These are phyloP conservation scores for Gloeopeniophorella convolvens DNA, from an alignment of 768 basidiomycete genomes.

Conservation along the genomic window DNA sequence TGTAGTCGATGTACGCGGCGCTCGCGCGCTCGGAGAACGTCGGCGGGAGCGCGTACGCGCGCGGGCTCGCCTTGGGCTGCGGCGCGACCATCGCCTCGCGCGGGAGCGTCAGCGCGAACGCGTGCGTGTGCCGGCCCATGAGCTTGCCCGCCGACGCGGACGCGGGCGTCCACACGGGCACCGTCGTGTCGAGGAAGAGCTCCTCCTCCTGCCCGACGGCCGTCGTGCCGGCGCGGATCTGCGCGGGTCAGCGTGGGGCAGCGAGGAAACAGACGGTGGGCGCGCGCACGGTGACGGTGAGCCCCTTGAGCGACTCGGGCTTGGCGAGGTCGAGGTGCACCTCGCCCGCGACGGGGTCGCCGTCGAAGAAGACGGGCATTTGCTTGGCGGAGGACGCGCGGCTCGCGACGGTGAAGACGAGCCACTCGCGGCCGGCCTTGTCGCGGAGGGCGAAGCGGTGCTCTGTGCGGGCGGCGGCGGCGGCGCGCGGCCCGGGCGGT, in stretches of 20 bases:
- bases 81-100: background rate
- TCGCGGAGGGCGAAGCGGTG: slow-evolving; percentile 6
- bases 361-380: slow-evolving; percentile 8
- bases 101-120: slow-evolving; percentile 14
- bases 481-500: background rate
- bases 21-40: slow-evolving; percentile 37
- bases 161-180: slow-evolving; percentile 9
- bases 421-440: slow-evolving; percentile 2
- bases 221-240: slow-evolving; percentile 13
- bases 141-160: slow-evolving; percentile 3
- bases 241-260: background rate
- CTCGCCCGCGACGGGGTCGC: slow-evolving; percentile 13
- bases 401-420: slow-evolving; percentile 11
- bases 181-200: slow-evolving; percentile 8
- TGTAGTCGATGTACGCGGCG: slow-evolving; percentile 52
- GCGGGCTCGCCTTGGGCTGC: background rate
- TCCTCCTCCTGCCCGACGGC: slow-evolving; percentile 13
- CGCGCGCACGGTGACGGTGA: slow-evolving; percentile 6
- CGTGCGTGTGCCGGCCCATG: slow-evolving; percentile 1
- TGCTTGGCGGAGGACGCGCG: slow-evolving; percentile 12
- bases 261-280: background rate
- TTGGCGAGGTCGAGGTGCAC: slow-evolving; percentile 8
- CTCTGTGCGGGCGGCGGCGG: background rate
- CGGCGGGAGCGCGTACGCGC: slow-evolving; percentile 8
- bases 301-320: slow-evolving; percentile 12